A percentile compares a stretch with the other conserved stretches of the same genome.
Conservation (phyloP, 139 green algal genomes). For the Zygnema cylindricum region DNA sequence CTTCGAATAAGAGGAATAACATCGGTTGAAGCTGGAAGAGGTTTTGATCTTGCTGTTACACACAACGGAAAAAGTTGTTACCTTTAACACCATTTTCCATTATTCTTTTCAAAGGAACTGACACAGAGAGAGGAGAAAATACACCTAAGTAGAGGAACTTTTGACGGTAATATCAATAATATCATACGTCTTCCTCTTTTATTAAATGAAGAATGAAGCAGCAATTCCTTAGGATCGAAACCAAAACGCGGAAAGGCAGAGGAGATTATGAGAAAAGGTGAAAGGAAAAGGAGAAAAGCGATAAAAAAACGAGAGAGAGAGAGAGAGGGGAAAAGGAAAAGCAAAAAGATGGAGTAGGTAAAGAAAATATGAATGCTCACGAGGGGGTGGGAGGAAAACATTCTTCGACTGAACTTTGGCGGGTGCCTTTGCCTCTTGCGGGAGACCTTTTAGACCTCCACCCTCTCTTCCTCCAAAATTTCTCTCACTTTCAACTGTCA, state of each 20-base stretch:
- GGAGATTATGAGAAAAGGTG: too few relatives aligned
- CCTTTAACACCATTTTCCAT: background rate
- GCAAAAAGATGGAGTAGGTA: too few relatives aligned
- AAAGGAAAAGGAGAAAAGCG: too few relatives aligned
- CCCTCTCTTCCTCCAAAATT: background rate
- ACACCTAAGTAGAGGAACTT: too few relatives aligned
- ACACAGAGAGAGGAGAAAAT: too few relatives aligned
- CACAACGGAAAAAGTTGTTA: background rate
- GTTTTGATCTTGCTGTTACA: background rate
- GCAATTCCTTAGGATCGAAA: background rate
- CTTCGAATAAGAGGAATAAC: slow-evolving; percentile 25
- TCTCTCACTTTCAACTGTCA: background rate
- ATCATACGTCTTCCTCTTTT: background rate
- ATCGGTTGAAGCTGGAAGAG: background rate
- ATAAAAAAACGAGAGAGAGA: background rate
- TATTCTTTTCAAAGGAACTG: background rate
- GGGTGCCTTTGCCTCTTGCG: background rate
- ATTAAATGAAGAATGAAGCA: background rate
- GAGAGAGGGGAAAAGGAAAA: background rate
- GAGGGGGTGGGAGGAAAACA: background rate
- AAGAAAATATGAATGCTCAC: too few relatives aligned
- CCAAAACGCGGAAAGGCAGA: too few relatives aligned
- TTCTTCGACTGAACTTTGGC: background rate
- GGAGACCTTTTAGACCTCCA: background rate
- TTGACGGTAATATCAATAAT: too few relatives aligned